Evolutionary conservation across 768 basidiomycete species (phyloP), one percentile per base, ranked within the genome.

Genomic region (Boletus insuetus): DNA sequence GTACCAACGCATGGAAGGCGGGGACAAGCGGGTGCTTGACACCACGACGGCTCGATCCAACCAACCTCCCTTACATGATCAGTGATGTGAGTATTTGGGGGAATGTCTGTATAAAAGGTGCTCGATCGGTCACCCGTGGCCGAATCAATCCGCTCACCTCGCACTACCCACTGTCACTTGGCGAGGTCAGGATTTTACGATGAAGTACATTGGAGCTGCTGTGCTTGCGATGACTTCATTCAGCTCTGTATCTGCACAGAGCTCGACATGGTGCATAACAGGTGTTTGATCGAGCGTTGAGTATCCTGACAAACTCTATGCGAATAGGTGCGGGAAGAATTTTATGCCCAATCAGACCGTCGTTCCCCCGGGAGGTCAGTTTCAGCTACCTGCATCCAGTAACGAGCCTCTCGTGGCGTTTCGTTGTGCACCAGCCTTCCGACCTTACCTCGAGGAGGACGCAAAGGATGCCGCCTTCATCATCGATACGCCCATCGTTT

Each of bases 281-380:
- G 5, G 6, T 9, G 29, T 29, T 37, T 4, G 13, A 31, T 13
- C 8, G 11, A 3, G 11, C 2, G 4, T 16, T 5, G 34, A 4
- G 12, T 24, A 12, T 48, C 31, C 6, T 20, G 11, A 4, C 20
- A 43, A n/a, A 54, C 14, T 20, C 1, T 2, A n/a, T 2, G 8
- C 29, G 1, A 20, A 42, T 31, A 82, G 82, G 79, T 82, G 80
- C 44, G 79, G 78, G 40, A 81, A 82, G 64, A 74, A 80, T 58
- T 82, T 68, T 61, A 76, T 75, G 70, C 35, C 69, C 8, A 69
- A 70, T 22, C 66, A 77, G 51, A 70, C 75, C 2, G 66, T 77
- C 7, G 72, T 77, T 17, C 73, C 74, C 1, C 79, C 81, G 0
- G 79, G 77, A 1, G 79, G 80, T 3, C 70, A 75, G 49, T 82